These are phyloP conservation scores for Huntiella moniliformis DNA, from an alignment of 2,329 filamentous ascomycete species.

Conservation along the genomic window DNA sequence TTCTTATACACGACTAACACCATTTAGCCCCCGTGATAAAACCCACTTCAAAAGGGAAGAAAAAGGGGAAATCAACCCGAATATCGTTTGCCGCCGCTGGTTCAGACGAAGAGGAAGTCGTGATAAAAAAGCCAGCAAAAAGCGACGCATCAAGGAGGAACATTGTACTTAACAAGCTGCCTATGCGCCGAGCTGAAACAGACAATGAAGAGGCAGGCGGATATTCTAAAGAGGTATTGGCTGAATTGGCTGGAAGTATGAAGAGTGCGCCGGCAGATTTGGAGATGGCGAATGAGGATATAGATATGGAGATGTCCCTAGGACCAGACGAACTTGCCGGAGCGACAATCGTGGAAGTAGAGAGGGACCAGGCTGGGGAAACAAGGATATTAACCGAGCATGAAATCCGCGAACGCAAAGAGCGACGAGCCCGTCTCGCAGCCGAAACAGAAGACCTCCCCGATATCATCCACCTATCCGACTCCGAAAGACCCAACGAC, in stretches of 20 bases:
- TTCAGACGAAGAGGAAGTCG: conserved; percentile 32
- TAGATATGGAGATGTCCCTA: conserved; percentile 25
- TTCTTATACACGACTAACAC: conserved; percentile 19
- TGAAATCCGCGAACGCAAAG: conserved; percentile 82
- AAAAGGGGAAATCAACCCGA: conserved; percentile 31
- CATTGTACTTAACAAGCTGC: conserved; percentile 29
- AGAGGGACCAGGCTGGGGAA: conserved; percentile 15
- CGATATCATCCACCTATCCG: conserved; percentile 40
- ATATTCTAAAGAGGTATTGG: conserved; percentile 74
- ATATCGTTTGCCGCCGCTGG: conserved; percentile 56
- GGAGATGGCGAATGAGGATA: too few species aligned
- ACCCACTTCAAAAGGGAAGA: conserved; percentile 48
- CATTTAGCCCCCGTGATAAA: conserved; percentile 20
- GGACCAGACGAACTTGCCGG: conserved; percentile 44
- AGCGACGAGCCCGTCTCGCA: conserved; percentile 64
- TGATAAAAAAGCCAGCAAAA: conserved; percentile 53
- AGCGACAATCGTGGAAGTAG: conserved; percentile 41
- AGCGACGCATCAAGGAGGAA: conserved; percentile 38
- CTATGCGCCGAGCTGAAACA: conserved; percentile 34
- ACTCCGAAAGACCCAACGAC: conserved; percentile 25
- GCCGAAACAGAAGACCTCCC: conserved; percentile 39
- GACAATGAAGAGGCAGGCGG: conserved; percentile 49
- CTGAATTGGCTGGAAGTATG: conserved; percentile 28
- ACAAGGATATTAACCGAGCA: conserved; percentile 56
- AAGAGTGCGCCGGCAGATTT: too few species aligned